Evolutionary conservation across 768 basidiomycete genomes (phyloP), one percentile per base, ranked within the genome.

Genomic region (Mycena indigotica): DNA sequence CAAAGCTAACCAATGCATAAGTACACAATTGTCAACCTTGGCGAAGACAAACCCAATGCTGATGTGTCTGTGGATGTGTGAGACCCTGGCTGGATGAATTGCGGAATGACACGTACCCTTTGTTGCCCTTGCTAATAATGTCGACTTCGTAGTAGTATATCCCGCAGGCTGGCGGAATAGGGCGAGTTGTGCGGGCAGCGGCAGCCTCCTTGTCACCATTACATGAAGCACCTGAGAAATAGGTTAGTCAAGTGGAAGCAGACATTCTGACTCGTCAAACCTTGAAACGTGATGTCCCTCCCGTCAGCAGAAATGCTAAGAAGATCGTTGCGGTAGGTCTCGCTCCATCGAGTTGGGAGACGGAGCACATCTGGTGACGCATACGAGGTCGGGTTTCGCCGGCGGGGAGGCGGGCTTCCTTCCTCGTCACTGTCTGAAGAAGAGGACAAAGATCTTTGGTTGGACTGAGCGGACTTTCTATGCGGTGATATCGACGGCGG

Each of bases 131-230:
- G 68, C 89, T 85, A 5, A 89, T 69, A 45, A 98, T 84, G 65
- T 90, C 85, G 4, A 94, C 85, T 75, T 99, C 96, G 69, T 88
- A 99, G 71, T 98, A 99, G 69, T 93, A 96, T 53, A 98, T 86
- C 23, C 95, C 97, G 65, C 91, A 91, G 12, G 88, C 86, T 0
- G 87, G 79, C 2, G 95, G 95, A 48, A 96, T 88, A 1, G 88
- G 83, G 62, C 84, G 75, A 41, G 82, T 83, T 0, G 95, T 86
- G 50, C 93, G 83, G 3, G 91, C 89, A 39, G 94, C 81, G 12
- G 92, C 91, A 0, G 93, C 93, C 54, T 96, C 94, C 57, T 85
- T 85, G 55, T 95, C 92, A 13, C 84, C 84, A 51, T 73, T 80
- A 56, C 77, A 77, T 8, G 80, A 77, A 13, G 79, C 72, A 53